Conservation (phyloP, 2,329 filamentous ascomycete genomes). For the Sporothrix protearum region DNA sequence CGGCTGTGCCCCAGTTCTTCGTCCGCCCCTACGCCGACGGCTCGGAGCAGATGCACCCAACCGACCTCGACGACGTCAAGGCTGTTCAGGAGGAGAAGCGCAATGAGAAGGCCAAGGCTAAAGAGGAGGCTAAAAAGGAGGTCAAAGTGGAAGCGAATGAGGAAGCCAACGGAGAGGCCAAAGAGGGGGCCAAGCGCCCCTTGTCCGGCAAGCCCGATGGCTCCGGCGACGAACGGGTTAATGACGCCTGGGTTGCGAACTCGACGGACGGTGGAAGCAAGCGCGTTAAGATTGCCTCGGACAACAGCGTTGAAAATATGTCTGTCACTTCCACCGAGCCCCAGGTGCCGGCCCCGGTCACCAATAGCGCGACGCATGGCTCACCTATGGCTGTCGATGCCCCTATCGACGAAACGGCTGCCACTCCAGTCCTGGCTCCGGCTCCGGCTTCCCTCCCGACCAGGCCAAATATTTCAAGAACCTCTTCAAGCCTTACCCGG, state of each 20-base stretch:
- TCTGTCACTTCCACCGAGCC: neutral
- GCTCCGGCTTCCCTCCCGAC: neutral
- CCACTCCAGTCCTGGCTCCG: neutral
- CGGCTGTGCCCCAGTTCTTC: slow-evolving; percentile 61
- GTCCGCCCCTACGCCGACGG: slow-evolving; percentile 67
- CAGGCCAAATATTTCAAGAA: slow-evolving; percentile 17
- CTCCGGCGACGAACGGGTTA: slow-evolving; percentile 32
- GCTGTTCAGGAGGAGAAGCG: slow-evolving; percentile 10
- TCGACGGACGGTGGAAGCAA: slow-evolving; percentile 40
- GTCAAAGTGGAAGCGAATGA: too few relatives aligned
- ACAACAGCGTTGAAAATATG: neutral
- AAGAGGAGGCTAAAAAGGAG: neutral
- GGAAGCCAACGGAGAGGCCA: neutral
- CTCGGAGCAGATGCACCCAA: slow-evolving; percentile 81
- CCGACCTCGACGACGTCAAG: slow-evolving; percentile 71
- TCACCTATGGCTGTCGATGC: slow-evolving; percentile 16
- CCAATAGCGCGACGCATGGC: neutral
- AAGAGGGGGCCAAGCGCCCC: slow-evolving; percentile 23
- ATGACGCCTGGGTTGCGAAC: slow-evolving; percentile 43
- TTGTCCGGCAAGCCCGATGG: slow-evolving; percentile 17
- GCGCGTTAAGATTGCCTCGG: slow-evolving; percentile 39
- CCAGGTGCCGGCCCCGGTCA: neutral
- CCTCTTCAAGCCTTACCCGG: slow-evolving; percentile 22
- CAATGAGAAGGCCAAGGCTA: neutral
- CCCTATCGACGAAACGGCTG: neutral